Conservation (phyloP, 2,329 filamentous ascomycete species). For the Simplicillium aogashimaense region DNA sequence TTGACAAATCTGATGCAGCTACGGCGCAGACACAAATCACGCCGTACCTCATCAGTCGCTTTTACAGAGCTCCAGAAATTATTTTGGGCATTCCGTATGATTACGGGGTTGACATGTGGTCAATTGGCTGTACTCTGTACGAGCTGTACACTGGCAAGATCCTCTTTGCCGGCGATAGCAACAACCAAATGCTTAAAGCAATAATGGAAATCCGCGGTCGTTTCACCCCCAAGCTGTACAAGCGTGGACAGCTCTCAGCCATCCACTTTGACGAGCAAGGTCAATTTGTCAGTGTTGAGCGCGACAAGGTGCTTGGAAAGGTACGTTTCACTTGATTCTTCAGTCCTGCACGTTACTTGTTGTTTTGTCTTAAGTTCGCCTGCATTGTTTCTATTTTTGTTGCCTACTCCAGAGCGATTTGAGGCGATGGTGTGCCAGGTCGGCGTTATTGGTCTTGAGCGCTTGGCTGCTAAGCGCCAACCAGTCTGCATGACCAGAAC, state of each 20-base stretch:
- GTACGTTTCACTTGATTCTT: conserved; percentile 31
- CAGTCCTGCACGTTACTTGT: conserved; percentile 8
- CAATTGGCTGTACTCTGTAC: conserved; percentile 92
- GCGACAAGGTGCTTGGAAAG: conserved; percentile 80
- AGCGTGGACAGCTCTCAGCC: conserved; percentile 65
- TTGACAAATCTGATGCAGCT: conserved; percentile 69
- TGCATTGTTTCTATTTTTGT: conserved; percentile 3
- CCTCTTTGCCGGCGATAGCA: conserved; percentile 86
- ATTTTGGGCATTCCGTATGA: conserved; percentile 96
- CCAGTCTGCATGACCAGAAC: too few relatives aligned
- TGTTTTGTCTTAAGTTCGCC: conserved; percentile 1
- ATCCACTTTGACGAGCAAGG: conserved; percentile 78
- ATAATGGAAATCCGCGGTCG: conserved; percentile 96
- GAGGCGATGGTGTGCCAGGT: too few relatives aligned
- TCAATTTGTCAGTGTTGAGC: conserved; percentile 76
- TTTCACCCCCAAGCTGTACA: conserved; percentile 80
- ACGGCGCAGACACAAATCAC: conserved; percentile 74
- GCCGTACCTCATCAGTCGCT: conserved; percentile 90
- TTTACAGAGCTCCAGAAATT: conserved; percentile 94
- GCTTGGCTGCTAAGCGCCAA: too few relatives aligned
- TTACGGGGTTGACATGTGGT: conserved; percentile 94
- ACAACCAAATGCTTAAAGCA: conserved; percentile 95
- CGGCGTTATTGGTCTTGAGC: too few relatives aligned
- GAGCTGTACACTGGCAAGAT: conserved; percentile 98
- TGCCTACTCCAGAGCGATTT: neutral